Evolutionary conservation across 192 early-diverging fungal genomes (phyloP), one percentile per base, ranked within the genome.

Genomic region (Chytriomyces hyalinus): DNA sequence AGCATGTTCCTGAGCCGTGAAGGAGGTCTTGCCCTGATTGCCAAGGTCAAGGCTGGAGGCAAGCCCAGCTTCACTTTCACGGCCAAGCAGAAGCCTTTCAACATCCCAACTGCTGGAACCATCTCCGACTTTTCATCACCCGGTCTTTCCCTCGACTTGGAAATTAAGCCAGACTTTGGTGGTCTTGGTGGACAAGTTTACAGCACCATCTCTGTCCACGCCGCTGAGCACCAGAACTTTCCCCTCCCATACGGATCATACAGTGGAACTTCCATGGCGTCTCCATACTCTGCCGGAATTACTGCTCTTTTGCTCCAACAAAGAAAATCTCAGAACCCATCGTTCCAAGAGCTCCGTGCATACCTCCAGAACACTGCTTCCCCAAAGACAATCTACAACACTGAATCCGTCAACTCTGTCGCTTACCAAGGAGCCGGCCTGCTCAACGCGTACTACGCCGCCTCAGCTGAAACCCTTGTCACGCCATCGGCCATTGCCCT

Each of bases 211-310:
- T 75, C 79, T 49, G 44, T 17, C 9, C 46, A 78, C 59, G 73
- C 68, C 7, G 57, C 66, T 50, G 22, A 22, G 62, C 72, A 13
- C 1, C 62, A 69, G 4, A 49, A 51, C 3, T 24, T 65, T 24
- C 22, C 11, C 15, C 49, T 47, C 62, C 48, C 49, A 9, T 84
- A 84, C 78, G 53, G 69, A 67, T 36, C 49, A 26, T n/a, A 65
- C 46, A 72, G 67, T 66, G 95, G 94, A 17, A 95, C 95, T 8
- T 93, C 92, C 22, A 95, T 96, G 95, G 87, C 95, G 5, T 84
- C 88, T 36, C 93, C 94, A 0, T 92, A 92, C 75, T 78, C 91
- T 22, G 87, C 92, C n/a, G 94, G 93, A 8, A 73, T 89, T 1
- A 80, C 89, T 3, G 93, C 93, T 1, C 79, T 96, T 47, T 73